Percentiles rank a stretch among this genome's conserved stretches.
These are phyloP conservation scores for Eutrema salsugineum DNA, from an alignment of 441 rosid genomes.

Conservation along the genomic window DNA sequence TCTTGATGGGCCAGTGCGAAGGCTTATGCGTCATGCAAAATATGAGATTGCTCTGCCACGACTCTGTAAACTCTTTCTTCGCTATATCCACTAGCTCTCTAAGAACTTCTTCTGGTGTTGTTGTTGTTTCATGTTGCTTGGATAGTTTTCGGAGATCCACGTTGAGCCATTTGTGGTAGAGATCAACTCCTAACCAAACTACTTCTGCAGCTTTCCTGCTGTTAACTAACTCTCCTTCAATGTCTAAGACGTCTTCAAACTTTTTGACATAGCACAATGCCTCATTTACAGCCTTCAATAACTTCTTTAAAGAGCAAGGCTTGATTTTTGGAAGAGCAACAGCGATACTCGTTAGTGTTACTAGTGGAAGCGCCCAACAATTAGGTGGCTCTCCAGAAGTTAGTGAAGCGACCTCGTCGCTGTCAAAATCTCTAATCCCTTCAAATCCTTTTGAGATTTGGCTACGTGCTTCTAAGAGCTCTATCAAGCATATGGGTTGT, in stretches of 20 bases:
- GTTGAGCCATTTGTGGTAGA: slow-evolving; percentile 69
- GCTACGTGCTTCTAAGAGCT: slow-evolving; percentile 57
- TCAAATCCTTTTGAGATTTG: slow-evolving; percentile 49
- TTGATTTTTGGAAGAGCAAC: slow-evolving; percentile 53
- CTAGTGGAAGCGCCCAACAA: slow-evolving; percentile 81
- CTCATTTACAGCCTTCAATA: slow-evolving; percentile 53
- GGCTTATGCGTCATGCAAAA: slow-evolving; percentile 41
- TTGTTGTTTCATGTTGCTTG: slow-evolving; percentile 28
- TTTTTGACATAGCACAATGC: slow-evolving; percentile 51
- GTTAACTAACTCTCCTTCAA: slow-evolving; percentile 36
- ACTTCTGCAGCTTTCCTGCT: slow-evolving; percentile 51
- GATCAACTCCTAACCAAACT: slow-evolving; percentile 64
- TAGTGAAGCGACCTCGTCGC: slow-evolving; percentile 41
- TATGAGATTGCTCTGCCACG: slow-evolving; percentile 27
- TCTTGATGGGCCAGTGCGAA: slow-evolving; percentile 64
- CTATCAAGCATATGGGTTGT: slow-evolving; percentile 58
- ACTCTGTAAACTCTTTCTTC: slow-evolving; percentile 41
- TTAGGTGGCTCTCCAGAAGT: slow-evolving; percentile 57
- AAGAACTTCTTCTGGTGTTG: slow-evolving; percentile 31
- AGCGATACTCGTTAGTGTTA: slow-evolving; percentile 66
- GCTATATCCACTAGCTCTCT: slow-evolving; percentile 48
- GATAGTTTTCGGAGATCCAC: slow-evolving; percentile 57
- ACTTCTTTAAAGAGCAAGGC: slow-evolving; percentile 25
- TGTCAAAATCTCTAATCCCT: slow-evolving; percentile 67
- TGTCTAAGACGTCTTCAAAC: slow-evolving; percentile 46